Evolutionary conservation across 1,284 basidiomycete genomes (phyloP), one percentile per base, ranked within the genome.

Genomic region (Pyrrhoderma noxium): DNA sequence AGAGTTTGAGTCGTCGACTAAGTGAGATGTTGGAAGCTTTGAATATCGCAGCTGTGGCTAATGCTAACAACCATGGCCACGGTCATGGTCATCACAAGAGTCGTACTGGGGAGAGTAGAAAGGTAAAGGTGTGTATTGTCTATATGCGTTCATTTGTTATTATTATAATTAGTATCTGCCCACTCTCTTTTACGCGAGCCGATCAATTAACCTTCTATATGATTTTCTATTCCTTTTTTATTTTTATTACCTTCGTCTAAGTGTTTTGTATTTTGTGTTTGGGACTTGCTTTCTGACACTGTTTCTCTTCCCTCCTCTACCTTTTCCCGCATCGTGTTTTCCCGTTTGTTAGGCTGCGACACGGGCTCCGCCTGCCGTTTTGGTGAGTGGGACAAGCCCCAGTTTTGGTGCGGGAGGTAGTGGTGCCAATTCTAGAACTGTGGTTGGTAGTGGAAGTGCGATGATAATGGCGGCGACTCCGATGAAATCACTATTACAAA

Each of bases 1-100:
- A 54, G 23, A 46, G 41, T 22, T 35, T 54, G 37, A 23, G 44
- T 11, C 37, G 34, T 16, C 47, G 52, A 8, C 47, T 54, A 23
- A 50, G 48, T 18, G 52, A 47, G 1, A 40, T 50, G 25, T 22
- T 51, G 7, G 50, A 41, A 35, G 34, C 2, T 9, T 39, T 19
- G 8, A 14, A 27, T 8, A 36, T 13, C 25, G 31, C 34, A 27
- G n/a, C n/a, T n/a, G n/a, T n/a, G n/a, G n/a, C n/a, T n/a, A n/a
- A n/a, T n/a, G 41, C 11, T 7, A 13, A 21, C 18, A 18, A 7
- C 36, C 35, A 35, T 8, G 16, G 2, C 8, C 18, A n/a, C 18
- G 14, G 16, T 3, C 47, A 19, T 9, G 22, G 9, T 7, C 31
- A 14, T 21, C n/a, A 8, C n/a, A n/a, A n/a, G n/a, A 35, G 11